Evolutionary conservation across 2,329 filamentous ascomycete genomes (phyloP).

Genomic region (Phialophora expanda): DNA sequence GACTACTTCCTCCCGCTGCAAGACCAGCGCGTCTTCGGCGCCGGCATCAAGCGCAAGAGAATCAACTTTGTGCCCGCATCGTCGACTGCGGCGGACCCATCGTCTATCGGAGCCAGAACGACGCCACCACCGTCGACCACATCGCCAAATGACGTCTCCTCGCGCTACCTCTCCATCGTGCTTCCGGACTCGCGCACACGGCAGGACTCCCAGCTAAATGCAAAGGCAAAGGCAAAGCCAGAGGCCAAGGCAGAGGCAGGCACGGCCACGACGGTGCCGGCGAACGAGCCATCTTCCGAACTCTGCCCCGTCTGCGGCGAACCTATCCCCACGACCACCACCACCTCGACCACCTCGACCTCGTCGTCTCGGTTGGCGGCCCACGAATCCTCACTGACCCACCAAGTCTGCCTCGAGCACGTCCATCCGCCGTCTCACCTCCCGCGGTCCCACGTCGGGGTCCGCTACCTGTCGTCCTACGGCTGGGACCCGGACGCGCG

Average conservation of each 20-base stretch:
- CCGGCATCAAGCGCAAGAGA: conserved; percentile 66
- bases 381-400: conserved; percentile 61
- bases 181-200: conserved; percentile 38
- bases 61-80: conserved; percentile 64
- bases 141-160: conserved; percentile 40
- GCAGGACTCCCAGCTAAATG: background rate
- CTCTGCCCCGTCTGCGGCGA: conserved; percentile 66
- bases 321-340: conserved; percentile 47
- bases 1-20: conserved; percentile 63
- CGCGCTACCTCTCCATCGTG: conserved; percentile 56
- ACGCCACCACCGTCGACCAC: conserved; percentile 35
- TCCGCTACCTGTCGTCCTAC: conserved; percentile 61
- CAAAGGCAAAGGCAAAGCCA: background rate
- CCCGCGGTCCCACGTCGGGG: conserved; percentile 61
- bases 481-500: conserved; percentile 68
- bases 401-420: conserved; percentile 63
- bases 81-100: conserved; percentile 36
- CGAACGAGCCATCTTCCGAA: background rate
- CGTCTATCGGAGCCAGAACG: conserved; percentile 32
- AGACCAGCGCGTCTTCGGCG: conserved; percentile 65
- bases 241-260: too few species aligned
- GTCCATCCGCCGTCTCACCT: conserved; percentile 63
- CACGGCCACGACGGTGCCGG: background rate
- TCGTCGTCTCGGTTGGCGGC: conserved; percentile 32
- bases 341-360: conserved; percentile 15